Evolutionary conservation across 1,284 basidiomycete genomes (phyloP).

Genomic region (Trichosporon sp.): DNA sequence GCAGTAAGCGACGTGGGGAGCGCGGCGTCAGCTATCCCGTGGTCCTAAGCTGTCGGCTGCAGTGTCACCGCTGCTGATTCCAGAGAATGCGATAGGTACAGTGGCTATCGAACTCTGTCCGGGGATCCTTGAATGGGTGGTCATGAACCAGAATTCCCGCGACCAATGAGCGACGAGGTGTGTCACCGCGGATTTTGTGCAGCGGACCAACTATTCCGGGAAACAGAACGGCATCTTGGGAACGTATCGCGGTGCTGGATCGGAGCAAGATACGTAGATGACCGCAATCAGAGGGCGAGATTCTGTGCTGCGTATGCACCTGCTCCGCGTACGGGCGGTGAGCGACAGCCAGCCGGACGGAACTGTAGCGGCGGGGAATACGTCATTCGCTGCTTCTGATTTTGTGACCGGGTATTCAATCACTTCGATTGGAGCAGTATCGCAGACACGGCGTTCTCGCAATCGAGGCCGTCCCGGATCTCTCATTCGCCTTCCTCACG

Average conservation of each 20-base stretch:
- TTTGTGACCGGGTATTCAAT: background rate
- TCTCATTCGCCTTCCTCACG: background rate
- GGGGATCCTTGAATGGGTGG: background rate
- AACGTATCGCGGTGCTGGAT: background rate
- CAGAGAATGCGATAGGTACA: background rate
- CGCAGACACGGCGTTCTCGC: background rate
- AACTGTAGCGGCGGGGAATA: background rate
- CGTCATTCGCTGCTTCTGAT: conserved; percentile 4
- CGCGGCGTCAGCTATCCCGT: too few relatives aligned
- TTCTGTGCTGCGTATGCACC: background rate
- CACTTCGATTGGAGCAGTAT: background rate
- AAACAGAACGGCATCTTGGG: background rate
- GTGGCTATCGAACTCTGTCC: background rate
- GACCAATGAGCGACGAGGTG: background rate
- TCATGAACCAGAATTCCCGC: background rate
- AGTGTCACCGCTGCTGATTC: background rate
- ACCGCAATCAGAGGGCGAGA: background rate
- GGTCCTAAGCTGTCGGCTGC: too few relatives aligned
- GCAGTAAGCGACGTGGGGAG: too few relatives aligned
- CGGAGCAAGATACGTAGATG: background rate
- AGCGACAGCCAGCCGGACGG: background rate
- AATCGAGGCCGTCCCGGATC: background rate
- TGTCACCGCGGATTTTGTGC: background rate
- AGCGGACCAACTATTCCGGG: background rate
- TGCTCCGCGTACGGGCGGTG: background rate